Evolutionary conservation across 805 yeast genomes (phyloP).

Genomic region (Kuraishia capsulata): DNA sequence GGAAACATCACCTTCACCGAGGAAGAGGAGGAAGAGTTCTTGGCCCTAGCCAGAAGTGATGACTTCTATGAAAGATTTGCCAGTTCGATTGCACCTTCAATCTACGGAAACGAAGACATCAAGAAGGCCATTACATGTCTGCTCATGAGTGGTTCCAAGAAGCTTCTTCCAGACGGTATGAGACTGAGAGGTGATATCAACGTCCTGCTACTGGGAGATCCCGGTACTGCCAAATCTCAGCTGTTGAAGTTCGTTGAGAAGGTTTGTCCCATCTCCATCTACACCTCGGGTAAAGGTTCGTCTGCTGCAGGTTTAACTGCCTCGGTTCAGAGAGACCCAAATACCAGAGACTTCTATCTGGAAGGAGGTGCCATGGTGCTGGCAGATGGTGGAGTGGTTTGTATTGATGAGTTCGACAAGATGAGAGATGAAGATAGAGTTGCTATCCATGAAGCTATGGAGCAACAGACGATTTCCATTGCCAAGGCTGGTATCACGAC

Average conservation of each 20-base stretch:
- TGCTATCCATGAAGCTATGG: slow-evolving; percentile 99
- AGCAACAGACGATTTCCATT: slow-evolving; percentile 96
- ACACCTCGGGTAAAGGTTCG: slow-evolving; percentile 98
- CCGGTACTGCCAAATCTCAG: slow-evolving; percentile 99
- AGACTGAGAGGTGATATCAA: slow-evolving; percentile 95
- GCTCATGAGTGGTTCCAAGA: slow-evolving; percentile 90
- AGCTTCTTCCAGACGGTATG: slow-evolving; percentile 91
- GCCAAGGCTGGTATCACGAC: slow-evolving; percentile 99
- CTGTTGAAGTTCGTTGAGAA: slow-evolving; percentile 91
- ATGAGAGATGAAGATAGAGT: slow-evolving; percentile 99
- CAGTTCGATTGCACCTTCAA: slow-evolving; percentile 90
- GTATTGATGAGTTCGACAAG: slow-evolving; percentile 98
- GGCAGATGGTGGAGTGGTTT: slow-evolving; percentile 98
- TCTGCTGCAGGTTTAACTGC: slow-evolving; percentile 99
- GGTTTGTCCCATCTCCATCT: slow-evolving; percentile 88
- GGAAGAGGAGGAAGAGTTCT: slow-evolving; percentile 89
- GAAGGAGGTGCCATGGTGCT: slow-evolving; percentile 99
- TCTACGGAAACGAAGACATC: slow-evolving; percentile 88
- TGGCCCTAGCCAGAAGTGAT: slow-evolving; percentile 73
- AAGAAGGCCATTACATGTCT: slow-evolving; percentile 90
- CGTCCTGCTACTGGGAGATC: slow-evolving; percentile 90
- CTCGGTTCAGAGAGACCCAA: slow-evolving; percentile 86
- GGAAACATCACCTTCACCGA: slow-evolving; percentile 59
- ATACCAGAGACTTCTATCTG: slow-evolving; percentile 82
- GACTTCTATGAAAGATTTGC: slow-evolving; percentile 81